phyloP scores from a whole-genome alignment of 176 grass and related monocot genomes.

The Typha latifolia region DNA sequence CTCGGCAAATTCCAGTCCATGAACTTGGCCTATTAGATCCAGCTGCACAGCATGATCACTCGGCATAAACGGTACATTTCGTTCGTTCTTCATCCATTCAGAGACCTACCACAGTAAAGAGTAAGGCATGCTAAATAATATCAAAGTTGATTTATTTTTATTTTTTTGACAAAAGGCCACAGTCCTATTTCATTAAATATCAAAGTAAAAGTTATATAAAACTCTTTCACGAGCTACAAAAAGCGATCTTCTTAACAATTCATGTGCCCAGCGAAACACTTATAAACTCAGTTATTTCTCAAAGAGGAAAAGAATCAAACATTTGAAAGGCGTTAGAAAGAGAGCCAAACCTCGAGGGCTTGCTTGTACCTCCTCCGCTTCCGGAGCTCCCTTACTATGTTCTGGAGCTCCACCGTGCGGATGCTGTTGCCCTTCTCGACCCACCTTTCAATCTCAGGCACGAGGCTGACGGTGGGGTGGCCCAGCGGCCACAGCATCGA shows the following conservation, averaged over 20 bases:
- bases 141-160: not conserved
- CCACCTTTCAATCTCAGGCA: slow-evolving; percentile 68
- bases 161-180: too few species aligned
- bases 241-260: too few species aligned
- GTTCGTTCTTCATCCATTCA: slow-evolving; percentile 65
- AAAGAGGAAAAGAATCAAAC: slow-evolving; percentile 16
- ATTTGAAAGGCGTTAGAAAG: not conserved
- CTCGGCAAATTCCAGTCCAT: slow-evolving; percentile 49
- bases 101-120: slow-evolving; percentile 44
- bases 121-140: not conserved
- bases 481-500: slow-evolving; percentile 63
- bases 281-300: not conserved
- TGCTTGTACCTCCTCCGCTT: slow-evolving; percentile 51
- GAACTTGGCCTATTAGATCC: slow-evolving; percentile 62
- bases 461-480: slow-evolving; percentile 44
- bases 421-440: slow-evolving; percentile 34
- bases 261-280: too few species aligned
- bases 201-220: not conserved
- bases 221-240: not conserved
- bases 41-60: slow-evolving; percentile 70
- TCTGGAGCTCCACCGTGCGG: slow-evolving; percentile 42
- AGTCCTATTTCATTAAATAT: not conserved
- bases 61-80: slow-evolving; percentile 41
- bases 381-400: slow-evolving; percentile 47
- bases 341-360: slow-evolving; percentile 61